Conservation (phyloP, 768 basidiomycete species). For the Solioccasus polychromus region DNA sequence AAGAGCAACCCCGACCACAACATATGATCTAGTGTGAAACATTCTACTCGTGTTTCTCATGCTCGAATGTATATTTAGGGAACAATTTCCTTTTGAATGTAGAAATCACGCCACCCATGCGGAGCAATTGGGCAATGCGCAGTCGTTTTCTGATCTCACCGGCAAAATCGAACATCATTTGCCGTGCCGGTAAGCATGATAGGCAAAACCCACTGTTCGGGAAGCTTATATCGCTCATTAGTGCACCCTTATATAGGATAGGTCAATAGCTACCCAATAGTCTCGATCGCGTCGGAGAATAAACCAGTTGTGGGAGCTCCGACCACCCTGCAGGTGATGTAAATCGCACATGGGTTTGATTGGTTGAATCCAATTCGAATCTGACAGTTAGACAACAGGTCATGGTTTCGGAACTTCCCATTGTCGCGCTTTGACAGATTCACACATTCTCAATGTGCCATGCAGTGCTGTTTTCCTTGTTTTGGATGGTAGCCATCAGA, state of each 20-base stretch:
- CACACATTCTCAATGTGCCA: slow-evolving; percentile 2
- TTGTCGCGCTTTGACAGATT: slow-evolving; percentile 13
- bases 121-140: no score
- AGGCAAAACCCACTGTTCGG: background rate
- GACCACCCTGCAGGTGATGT: background rate
- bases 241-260: no score
- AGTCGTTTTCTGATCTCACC: no score
- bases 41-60: slow-evolving; percentile 10
- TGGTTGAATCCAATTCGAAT: background rate
- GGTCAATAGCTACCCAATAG: background rate
- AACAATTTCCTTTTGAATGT: slow-evolving; percentile 15
- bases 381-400: slow-evolving; percentile 1
- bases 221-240: no score
- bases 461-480: background rate
- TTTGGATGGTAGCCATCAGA: background rate
- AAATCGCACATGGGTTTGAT: no score
- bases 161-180: no score
- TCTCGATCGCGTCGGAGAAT: slow-evolving; percentile 3
- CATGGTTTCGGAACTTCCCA: background rate
- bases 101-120: background rate
- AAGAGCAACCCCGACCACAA: slow-evolving; percentile 41
- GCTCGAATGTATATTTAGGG: slow-evolving; percentile 17
- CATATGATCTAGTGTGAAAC: slow-evolving; percentile 19
- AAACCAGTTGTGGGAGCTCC: background rate
- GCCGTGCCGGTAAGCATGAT: background rate